These are phyloP conservation scores for Chenopodium album DNA, from an alignment of 148 eudicot species.

Conservation along the genomic window DNA sequence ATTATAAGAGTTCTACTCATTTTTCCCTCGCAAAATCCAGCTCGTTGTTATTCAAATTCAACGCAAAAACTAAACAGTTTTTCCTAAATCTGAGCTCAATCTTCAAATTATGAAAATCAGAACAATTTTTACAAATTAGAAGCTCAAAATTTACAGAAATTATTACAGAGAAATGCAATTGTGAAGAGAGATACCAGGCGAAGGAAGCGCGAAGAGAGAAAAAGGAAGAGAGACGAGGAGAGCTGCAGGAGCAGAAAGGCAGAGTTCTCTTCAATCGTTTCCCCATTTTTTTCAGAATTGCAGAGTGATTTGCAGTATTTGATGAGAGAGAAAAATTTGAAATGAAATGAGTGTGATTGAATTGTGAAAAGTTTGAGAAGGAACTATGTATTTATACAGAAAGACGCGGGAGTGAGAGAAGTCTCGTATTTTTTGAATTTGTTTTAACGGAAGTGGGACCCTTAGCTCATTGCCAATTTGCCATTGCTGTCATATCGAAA, in stretches of 20 bases:
- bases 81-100: neutral
- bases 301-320: neutral
- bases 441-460: too few relatives aligned
- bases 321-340: neutral
- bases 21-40: neutral
- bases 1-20: neutral
- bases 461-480: too few relatives aligned
- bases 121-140: neutral
- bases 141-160: constrained; percentile 4
- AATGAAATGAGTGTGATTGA: neutral
- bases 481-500: too few relatives aligned
- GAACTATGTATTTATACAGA: neutral
- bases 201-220: constrained; percentile 47
- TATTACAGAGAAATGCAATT: neutral
- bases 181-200: constrained; percentile 55
- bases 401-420: constrained; percentile 24
- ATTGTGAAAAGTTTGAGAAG: neutral
- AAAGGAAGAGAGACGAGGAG: constrained; percentile 49
- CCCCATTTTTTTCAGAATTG: constrained; percentile 47
- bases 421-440: neutral
- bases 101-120: neutral
- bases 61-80: neutral
- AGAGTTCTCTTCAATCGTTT: constrained; percentile 59
- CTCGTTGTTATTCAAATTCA: neutral
- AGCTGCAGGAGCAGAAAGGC: constrained; percentile 62